phyloP scores from a whole-genome alignment of 441 rosid species.

The Cnidoscolus chayamansa region DNA sequence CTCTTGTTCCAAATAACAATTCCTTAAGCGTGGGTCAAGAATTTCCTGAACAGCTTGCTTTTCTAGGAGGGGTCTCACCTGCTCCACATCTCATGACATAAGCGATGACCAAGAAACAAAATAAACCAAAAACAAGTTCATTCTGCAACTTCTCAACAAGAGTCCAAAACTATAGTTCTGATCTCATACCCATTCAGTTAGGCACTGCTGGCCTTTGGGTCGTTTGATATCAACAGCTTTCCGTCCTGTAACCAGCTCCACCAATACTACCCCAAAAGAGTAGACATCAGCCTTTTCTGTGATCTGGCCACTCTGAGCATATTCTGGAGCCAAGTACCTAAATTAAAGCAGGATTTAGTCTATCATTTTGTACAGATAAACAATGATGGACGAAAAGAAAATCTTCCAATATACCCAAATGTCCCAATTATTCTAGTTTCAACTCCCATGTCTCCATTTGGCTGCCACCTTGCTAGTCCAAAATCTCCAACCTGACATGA shows the following conservation, averaged over 20 bases:
- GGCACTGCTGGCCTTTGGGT: constrained; percentile 97
- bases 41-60: constrained; percentile 61
- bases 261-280: constrained; percentile 87
- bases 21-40: constrained; percentile 60
- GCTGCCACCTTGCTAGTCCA: constrained; percentile 99
- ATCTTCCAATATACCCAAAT: constrained; percentile 60
- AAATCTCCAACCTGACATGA: constrained; percentile 88
- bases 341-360: constrained; percentile 17
- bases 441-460: constrained; percentile 83
- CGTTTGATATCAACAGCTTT: constrained; percentile 84
- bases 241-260: constrained; percentile 88
- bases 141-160: not conserved
- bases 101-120: constrained; percentile 19
- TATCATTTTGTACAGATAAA: constrained; percentile 7
- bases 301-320: constrained; percentile 91
- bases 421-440: constrained; percentile 97
- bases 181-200: constrained; percentile 87
- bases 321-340: constrained; percentile 98
- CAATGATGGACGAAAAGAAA: constrained; percentile 2
- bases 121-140: not conserved
- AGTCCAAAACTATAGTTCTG: not conserved
- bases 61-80: constrained; percentile 92
- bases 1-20: constrained; percentile 52
- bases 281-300: constrained; percentile 96
- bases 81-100: constrained; percentile 23